phyloP scores from a whole-genome alignment of 768 basidiomycete genomes.

The Leccinum fibrillosum region DNA sequence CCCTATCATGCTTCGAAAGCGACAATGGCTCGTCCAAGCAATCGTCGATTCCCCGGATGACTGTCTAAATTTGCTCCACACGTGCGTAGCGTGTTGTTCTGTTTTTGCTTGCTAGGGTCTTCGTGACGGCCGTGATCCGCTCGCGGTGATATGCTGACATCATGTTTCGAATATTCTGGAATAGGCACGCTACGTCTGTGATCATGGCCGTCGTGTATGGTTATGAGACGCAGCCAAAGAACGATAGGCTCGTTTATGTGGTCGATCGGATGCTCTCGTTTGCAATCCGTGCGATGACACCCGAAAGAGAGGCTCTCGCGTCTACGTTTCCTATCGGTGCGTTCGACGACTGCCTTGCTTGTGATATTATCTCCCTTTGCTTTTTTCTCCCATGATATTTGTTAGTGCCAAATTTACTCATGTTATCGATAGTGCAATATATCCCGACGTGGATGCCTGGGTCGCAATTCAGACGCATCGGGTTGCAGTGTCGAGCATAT shows the following conservation, averaged over 20 bases:
- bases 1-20: constrained; percentile 8
- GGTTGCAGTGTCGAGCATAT: constrained; percentile 11
- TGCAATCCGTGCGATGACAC: background rate
- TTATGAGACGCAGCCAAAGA: constrained; percentile 2
- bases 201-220: constrained; percentile 13
- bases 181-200: constrained; percentile 22
- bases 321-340: constrained; percentile 4
- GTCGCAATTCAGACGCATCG: constrained; percentile 1
- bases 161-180: background rate
- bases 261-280: background rate
- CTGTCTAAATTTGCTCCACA: constrained; percentile 2
- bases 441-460: constrained; percentile 10
- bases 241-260: background rate
- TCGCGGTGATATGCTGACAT: background rate
- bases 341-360: background rate
- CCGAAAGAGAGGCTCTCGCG: constrained; percentile 1
- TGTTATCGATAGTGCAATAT: constrained; percentile 1
- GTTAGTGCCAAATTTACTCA: no score
- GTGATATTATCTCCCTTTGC: background rate
- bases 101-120: background rate
- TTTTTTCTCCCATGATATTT: background rate
- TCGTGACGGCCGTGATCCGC: background rate
- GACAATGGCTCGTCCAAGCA: constrained; percentile 5
- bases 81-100: constrained; percentile 1
- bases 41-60: constrained; percentile 1